Evolutionary conservation across 306 rosid genomes (phyloP), one percentile per base, ranked within the genome.

Genomic region (Cicer yamashitae): DNA sequence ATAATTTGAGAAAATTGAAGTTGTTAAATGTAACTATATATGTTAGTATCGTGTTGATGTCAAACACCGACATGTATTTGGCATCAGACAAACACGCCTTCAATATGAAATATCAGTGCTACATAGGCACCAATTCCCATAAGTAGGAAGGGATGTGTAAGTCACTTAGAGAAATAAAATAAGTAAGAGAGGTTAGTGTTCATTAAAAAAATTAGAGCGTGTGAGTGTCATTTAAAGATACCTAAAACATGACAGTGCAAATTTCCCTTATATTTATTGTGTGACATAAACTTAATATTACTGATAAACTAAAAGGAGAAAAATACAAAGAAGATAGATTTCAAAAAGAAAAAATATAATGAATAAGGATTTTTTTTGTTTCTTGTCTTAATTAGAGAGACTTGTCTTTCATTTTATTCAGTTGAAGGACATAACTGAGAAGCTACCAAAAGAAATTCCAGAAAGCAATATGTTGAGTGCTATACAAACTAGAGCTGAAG

Each of bases 361-460:
- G 30, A 43, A 17, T 62, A 17, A 47, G 30, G 58, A 18, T 43
- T 22, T 45, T 15, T 20, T 48, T 20, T 48, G 44, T 59, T 63
- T 20, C 53, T 62, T 59, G 60, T 68, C 51, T 34, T 84, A 77
- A 73, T 48, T 72, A 20, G 45, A 39, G 52, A 30, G 15, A 70
- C 57, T 70, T 59, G 22, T 17, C 50, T 41, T 80, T 71, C 11
- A 10, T 71, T 72, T 80, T 57, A 44, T 77, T 68, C 85, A 91
- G 97, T 48, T 90, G 70, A 90, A 89, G 82, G 84, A 84, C 72
- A 59, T 83, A 45, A 70, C 62, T 52, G 78, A 85, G 82, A 87
- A 81, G 82, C 59, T 91, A 72, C 86, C 91, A 47, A 59, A 57
- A 44, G 94, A 91, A 46, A 78, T 77, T 75, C 73, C 84, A 11